A percentile compares a stretch with the other conserved stretches of the same genome.
Evolutionary conservation across 495 filamentous ascomycete genomes (phyloP).

Genomic region (Aspergillus hancockii): DNA sequence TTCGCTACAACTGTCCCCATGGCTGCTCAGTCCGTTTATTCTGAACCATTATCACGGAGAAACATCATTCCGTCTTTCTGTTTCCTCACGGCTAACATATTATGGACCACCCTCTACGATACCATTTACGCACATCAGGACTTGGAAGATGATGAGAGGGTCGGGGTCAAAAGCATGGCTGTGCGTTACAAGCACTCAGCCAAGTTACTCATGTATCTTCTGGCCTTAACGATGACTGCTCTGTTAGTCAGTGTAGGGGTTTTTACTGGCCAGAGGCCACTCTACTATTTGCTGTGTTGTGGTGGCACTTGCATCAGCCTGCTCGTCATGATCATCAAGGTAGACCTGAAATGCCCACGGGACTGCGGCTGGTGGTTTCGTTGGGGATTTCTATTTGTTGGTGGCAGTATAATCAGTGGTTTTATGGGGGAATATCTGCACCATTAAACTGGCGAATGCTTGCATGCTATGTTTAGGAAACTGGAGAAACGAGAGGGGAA

Average conservation of each 20-base stretch:
- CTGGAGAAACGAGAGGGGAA: no score
- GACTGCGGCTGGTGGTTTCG: conserved; percentile 19
- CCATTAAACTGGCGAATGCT: no score
- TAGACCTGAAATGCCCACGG: conserved; percentile 1
- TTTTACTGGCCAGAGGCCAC: not conserved
- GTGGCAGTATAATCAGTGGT: not conserved
- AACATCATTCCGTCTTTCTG: not conserved
- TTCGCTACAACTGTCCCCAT: no score
- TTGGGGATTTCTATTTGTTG: conserved; percentile 9
- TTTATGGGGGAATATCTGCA: conserved; percentile 17
- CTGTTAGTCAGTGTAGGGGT: conserved; percentile 4
- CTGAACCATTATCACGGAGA: not conserved
- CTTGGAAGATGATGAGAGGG: conserved; percentile 40
- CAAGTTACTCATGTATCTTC: conserved; percentile 4
- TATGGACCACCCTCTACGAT: conserved; percentile 50
- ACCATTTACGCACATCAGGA: conserved; percentile 51
- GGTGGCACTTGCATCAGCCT: not conserved
- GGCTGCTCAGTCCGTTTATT: not conserved
- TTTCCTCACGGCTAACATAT: conserved; percentile 26
- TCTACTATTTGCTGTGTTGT: conserved; percentile 10
- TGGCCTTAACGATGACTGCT: not conserved
- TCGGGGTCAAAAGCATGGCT: conserved; percentile 41
- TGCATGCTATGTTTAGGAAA: no score
- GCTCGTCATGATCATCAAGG: conserved; percentile 7
- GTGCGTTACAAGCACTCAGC: conserved; percentile 18